Evolutionary conservation across 192 early-diverging fungal species (phyloP).

Genomic region (Backusella mclennaniae): DNA sequence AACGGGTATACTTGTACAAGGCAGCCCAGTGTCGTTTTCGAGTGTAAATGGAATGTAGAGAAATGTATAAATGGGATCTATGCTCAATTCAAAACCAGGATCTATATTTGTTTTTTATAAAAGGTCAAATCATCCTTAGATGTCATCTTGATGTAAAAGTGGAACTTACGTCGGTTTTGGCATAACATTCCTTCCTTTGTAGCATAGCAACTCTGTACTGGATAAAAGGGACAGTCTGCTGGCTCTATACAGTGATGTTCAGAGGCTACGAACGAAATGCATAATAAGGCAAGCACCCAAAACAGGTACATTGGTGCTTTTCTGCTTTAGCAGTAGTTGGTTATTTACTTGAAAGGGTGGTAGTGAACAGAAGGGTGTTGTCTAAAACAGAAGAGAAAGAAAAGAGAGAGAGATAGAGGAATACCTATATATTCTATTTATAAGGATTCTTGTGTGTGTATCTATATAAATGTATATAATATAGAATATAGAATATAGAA

Average conservation of each 20-base stretch:
- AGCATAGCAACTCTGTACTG: slow-evolving; percentile 31
- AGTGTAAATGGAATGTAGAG: slow-evolving; percentile 14
- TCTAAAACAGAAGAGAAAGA: not conserved
- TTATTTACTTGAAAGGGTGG: not conserved
- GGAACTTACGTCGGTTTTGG: slow-evolving; percentile 18
- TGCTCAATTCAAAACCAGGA: slow-evolving; percentile 28
- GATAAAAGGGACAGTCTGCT: slow-evolving; percentile 32
- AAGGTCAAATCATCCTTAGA: not conserved
- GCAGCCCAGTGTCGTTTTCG: slow-evolving; percentile 26
- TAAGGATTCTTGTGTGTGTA: not conserved
- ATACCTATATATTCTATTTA: not conserved
- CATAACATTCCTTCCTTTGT: slow-evolving; percentile 25
- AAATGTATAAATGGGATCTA: slow-evolving; percentile 23
- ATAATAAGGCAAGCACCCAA: slow-evolving; percentile 9
- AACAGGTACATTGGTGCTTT: slow-evolving; percentile 6
- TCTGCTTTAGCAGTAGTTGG: not conserved
- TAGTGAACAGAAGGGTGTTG: not conserved
- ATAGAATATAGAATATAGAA: too few species aligned
- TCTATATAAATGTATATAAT: too few species aligned
- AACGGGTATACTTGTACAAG: slow-evolving; percentile 29
- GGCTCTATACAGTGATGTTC: slow-evolving; percentile 27
- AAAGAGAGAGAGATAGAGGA: not conserved
- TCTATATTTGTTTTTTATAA: not conserved
- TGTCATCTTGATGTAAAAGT: not conserved
- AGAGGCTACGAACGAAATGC: not conserved